Evolutionary conservation across 2,329 filamentous ascomycete genomes (phyloP).

Genomic region (Alternaria longipes): DNA sequence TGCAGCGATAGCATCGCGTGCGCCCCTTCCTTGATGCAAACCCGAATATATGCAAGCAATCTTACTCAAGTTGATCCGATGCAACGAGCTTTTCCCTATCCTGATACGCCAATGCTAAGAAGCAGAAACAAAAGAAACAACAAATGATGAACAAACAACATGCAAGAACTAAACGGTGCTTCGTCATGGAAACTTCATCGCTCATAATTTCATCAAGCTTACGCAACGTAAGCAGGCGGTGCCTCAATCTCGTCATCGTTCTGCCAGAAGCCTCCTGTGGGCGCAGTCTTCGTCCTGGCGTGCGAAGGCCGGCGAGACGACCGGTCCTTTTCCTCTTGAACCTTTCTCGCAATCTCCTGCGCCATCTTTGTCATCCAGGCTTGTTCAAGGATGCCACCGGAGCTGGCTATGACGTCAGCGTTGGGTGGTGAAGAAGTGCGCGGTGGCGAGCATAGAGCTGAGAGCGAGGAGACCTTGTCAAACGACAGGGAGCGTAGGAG

Average conservation of each 20-base stretch:
- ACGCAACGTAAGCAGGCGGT: conserved; percentile 47
- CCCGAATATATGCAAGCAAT: neutral
- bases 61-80: conserved; percentile 11
- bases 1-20: neutral
- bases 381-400: conserved; percentile 72
- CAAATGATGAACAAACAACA: conserved; percentile 4
- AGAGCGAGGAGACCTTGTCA: conserved; percentile 41
- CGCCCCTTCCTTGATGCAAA: neutral
- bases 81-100: conserved; percentile 13
- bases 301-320: conserved; percentile 19
- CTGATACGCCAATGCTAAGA: conserved; percentile 18
- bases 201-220: conserved; percentile 17
- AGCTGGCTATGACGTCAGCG: conserved; percentile 33
- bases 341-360: conserved; percentile 84
- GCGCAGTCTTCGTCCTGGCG: conserved; percentile 16
- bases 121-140: conserved; percentile 9
- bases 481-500: conserved; percentile 49
- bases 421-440: conserved; percentile 35
- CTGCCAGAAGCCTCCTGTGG: conserved; percentile 33
- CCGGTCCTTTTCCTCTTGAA: conserved; percentile 82
- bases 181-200: conserved; percentile 19
- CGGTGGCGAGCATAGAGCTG: conserved; percentile 37
- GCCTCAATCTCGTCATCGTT: conserved; percentile 42
- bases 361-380: conserved; percentile 95
- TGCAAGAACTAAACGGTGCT: conserved; percentile 3